Evolutionary conservation across 768 basidiomycete genomes (phyloP).

Genomic region (Neoboletus brunneissimus): DNA sequence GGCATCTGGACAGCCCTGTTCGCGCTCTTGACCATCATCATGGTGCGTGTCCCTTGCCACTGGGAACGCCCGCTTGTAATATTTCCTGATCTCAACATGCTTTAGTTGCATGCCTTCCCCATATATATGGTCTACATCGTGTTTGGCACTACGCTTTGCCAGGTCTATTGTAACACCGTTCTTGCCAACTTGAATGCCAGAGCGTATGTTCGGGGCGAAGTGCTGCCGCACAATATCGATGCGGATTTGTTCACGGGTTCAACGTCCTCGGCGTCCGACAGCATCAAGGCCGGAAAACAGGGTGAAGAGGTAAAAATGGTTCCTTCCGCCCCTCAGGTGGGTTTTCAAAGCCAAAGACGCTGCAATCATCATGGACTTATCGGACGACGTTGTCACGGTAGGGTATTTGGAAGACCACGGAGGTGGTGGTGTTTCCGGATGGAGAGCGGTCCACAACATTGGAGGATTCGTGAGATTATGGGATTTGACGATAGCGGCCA

Average conservation of each 20-base stretch:
- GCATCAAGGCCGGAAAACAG: too few relatives aligned
- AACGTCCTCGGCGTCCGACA: too few relatives aligned
- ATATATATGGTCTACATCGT: not conserved
- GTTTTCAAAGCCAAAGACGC: not conserved
- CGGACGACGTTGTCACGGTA: not conserved
- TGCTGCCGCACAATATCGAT: not conserved
- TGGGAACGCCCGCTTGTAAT: not conserved
- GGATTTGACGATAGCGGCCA: too few relatives aligned
- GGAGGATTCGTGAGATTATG: too few relatives aligned
- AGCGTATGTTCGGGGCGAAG: slow-evolving; percentile 3
- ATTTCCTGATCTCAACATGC: not conserved
- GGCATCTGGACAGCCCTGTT: slow-evolving; percentile 50
- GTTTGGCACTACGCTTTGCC: not conserved
- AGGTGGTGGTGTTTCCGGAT: not conserved
- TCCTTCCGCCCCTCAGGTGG: not conserved
- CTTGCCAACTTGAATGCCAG: slow-evolving; percentile 11
- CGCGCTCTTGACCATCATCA: slow-evolving; percentile 44
- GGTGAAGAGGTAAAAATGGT: not conserved
- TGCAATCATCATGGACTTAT: not conserved
- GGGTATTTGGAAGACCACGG: not conserved
- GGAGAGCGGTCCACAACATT: too few relatives aligned
- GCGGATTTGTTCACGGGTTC: not conserved
- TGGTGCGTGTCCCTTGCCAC: slow-evolving; percentile 37
- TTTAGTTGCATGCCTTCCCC: not conserved
- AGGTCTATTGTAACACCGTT: slow-evolving; percentile 11